A percentile compares a stretch with the other conserved stretches of the same genome.
These are phyloP conservation scores for Ceratobasidium theobromae DNA, from an alignment of 1,284 basidiomycete genomes.

Conservation along the genomic window DNA sequence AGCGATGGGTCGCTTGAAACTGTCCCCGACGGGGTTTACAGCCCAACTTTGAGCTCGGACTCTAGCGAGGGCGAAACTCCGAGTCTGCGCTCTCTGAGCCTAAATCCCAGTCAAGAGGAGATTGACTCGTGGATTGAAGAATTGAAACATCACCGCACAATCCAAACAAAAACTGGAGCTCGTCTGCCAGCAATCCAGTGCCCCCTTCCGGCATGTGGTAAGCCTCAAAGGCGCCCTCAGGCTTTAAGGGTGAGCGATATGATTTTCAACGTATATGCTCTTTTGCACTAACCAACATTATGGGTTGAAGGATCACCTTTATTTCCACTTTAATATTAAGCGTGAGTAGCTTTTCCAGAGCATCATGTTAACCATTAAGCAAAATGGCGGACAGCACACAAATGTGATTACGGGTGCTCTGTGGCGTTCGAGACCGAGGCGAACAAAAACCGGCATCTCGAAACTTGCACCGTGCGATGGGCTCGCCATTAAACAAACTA, in stretches of 20 bases:
- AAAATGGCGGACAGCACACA: not conserved
- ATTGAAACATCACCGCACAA: not conserved
- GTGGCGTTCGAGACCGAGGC: constrained; percentile 30
- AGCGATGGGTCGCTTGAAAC: not conserved
- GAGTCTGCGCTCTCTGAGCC: constrained; percentile 4
- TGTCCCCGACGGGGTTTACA: not conserved
- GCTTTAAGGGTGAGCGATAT: constrained; percentile 5
- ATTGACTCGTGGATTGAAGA: constrained; percentile 14
- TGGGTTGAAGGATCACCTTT: constrained; percentile 7
- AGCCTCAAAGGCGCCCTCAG: constrained; percentile 24
- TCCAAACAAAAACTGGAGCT: not conserved
- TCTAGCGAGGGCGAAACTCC: constrained; percentile 1
- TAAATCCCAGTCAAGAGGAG: not conserved
- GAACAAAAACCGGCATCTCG: constrained; percentile 26
- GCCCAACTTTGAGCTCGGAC: not conserved
- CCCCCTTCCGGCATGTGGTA: constrained; percentile 1
- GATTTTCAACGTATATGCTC: not conserved
- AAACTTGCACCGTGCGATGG: constrained; percentile 5
- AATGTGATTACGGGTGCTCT: constrained; percentile 11
- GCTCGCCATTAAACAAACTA: not conserved
- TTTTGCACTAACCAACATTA: not conserved
- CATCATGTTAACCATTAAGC: no score
- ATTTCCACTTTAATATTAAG: constrained; percentile 27
- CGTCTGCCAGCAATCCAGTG: constrained; percentile 11
- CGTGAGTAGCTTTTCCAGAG: constrained; percentile 1